These are phyloP conservation scores for Kodamaea neixiangensis DNA, from an alignment of 805 yeast genomes.

Conservation along the genomic window DNA sequence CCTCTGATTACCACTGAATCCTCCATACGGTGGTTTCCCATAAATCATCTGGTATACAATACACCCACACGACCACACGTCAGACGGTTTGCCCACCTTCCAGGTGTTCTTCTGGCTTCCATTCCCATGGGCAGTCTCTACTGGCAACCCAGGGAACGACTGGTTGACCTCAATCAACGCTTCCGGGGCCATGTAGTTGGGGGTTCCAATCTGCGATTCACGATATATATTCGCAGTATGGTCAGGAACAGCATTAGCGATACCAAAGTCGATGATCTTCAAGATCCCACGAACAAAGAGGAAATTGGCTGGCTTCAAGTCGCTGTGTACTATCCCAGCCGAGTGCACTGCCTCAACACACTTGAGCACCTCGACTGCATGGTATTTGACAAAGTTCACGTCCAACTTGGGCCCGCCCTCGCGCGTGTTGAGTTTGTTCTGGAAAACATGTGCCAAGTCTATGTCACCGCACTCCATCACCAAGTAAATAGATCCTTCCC, in stretches of 20 bases:
- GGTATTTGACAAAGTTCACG: constrained; percentile 74
- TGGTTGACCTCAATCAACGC: constrained; percentile 67
- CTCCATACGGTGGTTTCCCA: constrained; percentile 88
- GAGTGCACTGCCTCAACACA: constrained; percentile 89
- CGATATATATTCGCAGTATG: constrained; percentile 88
- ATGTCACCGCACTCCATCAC: constrained; percentile 96
- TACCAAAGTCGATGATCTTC: constrained; percentile 93
- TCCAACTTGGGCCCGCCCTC: constrained; percentile 49
- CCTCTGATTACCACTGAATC: constrained; percentile 72
- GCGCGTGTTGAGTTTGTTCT: constrained; percentile 44
- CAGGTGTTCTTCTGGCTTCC: constrained; percentile 35
- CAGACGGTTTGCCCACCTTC: constrained; percentile 94
- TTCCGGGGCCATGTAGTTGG: constrained; percentile 98
- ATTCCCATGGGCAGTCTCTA: constrained; percentile 7
- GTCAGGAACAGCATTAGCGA: constrained; percentile 91
- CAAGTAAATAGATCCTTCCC: constrained; percentile 61
- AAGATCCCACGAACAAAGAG: constrained; percentile 79
- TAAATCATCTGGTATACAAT: constrained; percentile 94
- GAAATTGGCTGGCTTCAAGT: constrained; percentile 67
- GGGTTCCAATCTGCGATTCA: constrained; percentile 91
- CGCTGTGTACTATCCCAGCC: constrained; percentile 83
- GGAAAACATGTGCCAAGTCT: constrained; percentile 80
- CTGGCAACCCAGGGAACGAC: constrained; percentile 25
- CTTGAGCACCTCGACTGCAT: constrained; percentile 72
- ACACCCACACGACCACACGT: constrained; percentile 98